phyloP scores from a whole-genome alignment of 1,139 yeast species.

The Debaryomycetaceae sp. region DNA sequence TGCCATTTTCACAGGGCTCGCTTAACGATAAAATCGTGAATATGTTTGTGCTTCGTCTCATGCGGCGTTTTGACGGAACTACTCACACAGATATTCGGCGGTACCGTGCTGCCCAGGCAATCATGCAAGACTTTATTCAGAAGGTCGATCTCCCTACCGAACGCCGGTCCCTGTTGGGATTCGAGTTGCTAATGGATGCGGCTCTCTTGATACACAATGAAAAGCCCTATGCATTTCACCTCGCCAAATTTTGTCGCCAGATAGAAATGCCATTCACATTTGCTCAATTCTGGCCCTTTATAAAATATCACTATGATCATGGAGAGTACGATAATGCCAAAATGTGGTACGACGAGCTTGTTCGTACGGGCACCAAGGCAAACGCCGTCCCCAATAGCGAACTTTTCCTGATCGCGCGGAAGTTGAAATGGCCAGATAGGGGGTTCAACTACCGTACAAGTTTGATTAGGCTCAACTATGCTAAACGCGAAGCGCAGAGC shows the following conservation, averaged over 20 bases:
- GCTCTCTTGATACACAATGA: constrained; percentile 23
- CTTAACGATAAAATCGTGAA: constrained; percentile 19
- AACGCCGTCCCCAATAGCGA: constrained; percentile 17
- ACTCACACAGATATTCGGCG: constrained; percentile 9
- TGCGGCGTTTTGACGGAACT: constrained; percentile 13
- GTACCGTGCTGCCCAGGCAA: constrained; percentile 20
- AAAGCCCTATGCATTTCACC: constrained; percentile 21
- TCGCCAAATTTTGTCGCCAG: constrained; percentile 16
- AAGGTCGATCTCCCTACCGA: constrained; percentile 6
- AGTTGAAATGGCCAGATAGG: constrained; percentile 23
- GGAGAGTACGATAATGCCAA: constrained; percentile 21
- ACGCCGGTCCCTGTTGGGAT: constrained; percentile 12
- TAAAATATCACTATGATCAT: constrained; percentile 23
- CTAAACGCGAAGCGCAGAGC: constrained; percentile 14
- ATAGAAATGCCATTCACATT: constrained; percentile 25
- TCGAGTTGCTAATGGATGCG: constrained; percentile 22
- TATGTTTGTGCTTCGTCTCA: constrained; percentile 18
- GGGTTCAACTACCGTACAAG: constrained; percentile 23
- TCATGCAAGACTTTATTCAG: constrained; percentile 14
- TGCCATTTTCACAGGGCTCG: constrained; percentile 3
- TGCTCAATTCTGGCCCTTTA: constrained; percentile 31
- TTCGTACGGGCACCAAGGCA: constrained; percentile 21
- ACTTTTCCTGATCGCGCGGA: constrained; percentile 25
- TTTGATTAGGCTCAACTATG: constrained; percentile 14
- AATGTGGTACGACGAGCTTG: constrained; percentile 28